Evolutionary conservation across 2,329 filamentous ascomycete species (phyloP).

Genomic region (Trichoderma hamatum): DNA sequence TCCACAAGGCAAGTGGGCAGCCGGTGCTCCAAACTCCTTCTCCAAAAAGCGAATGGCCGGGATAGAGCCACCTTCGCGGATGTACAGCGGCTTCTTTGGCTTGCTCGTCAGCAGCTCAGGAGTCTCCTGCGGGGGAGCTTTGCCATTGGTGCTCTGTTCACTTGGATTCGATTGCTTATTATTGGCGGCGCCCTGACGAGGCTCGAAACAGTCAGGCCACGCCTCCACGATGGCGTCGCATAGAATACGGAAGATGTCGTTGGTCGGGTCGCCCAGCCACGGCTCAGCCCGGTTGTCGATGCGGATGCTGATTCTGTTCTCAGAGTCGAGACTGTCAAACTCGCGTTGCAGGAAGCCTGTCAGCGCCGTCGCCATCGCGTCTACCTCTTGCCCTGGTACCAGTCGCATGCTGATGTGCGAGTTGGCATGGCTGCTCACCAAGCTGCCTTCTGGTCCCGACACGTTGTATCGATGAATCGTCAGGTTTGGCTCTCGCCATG

Average conservation of each 20-base stretch:
- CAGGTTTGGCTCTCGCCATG: conserved; percentile 93
- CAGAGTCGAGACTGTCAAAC: conserved; percentile 75
- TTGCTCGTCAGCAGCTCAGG: conserved; percentile 34
- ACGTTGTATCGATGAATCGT: conserved; percentile 94
- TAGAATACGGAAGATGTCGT: conserved; percentile 86
- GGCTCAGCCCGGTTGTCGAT: conserved; percentile 95
- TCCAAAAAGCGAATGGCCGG: conserved; percentile 92
- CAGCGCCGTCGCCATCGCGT: conserved; percentile 71
- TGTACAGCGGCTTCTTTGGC: conserved; percentile 76
- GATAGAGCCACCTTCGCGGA: conserved; percentile 93
- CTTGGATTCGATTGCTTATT: not conserved
- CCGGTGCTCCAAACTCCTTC: conserved; percentile 88
- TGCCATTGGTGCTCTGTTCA: conserved; percentile 25
- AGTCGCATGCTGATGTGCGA: conserved; percentile 88
- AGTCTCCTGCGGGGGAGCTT: not conserved
- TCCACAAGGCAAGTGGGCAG: conserved; percentile 90
- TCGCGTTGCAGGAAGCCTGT: conserved; percentile 68
- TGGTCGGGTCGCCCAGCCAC: conserved; percentile 90
- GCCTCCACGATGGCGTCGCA: conserved; percentile 82
- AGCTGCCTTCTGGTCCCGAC: conserved; percentile 86
- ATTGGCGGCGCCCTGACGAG: not conserved
- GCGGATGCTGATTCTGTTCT: conserved; percentile 77
- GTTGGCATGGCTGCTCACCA: conserved; percentile 87
- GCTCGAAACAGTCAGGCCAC: conserved; percentile 66
- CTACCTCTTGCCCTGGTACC: conserved; percentile 89